A percentile compares a stretch with the other conserved stretches of the same genome.
phyloP scores from a whole-genome alignment of 2,329 filamentous ascomycete species.

The Epichloe coenophiala region DNA sequence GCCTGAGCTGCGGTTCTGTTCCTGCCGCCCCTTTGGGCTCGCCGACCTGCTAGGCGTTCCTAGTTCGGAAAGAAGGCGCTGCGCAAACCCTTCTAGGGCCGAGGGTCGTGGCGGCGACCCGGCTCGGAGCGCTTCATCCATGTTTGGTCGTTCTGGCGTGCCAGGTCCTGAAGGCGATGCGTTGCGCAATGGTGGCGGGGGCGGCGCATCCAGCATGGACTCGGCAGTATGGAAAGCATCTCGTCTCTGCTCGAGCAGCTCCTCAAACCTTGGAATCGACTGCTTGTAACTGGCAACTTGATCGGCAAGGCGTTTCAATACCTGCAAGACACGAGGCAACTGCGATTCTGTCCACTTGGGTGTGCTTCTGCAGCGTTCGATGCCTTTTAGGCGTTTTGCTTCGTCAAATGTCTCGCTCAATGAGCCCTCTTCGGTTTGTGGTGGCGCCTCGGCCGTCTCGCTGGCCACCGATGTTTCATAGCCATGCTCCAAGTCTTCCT shows the following conservation, averaged over 20 bases:
- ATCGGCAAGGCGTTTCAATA: conserved; percentile 46
- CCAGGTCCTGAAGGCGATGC: conserved; percentile 18
- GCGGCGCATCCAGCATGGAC: conserved; percentile 26
- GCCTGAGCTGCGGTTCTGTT: conserved; percentile 21
- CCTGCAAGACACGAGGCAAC: conserved; percentile 38
- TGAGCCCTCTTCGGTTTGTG: background rate
- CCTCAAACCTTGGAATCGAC: conserved; percentile 58
- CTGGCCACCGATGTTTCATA: conserved; percentile 6
- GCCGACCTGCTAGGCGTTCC: conserved; percentile 37
- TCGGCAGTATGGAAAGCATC: conserved; percentile 51
- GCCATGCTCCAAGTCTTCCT: conserved; percentile 14
- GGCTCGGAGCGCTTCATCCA: conserved; percentile 30
- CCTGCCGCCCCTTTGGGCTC: conserved; percentile 37
- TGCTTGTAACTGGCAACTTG: conserved; percentile 49
- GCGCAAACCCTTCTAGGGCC: conserved; percentile 46
- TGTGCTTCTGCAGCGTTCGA: conserved; percentile 37
- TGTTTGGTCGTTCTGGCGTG: conserved; percentile 28
- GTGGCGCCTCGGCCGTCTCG: background rate
- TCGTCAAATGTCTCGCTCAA: conserved; percentile 10
- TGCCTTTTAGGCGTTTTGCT: conserved; percentile 26
- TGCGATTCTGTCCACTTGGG: conserved; percentile 39
- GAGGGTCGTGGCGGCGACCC: conserved; percentile 40
- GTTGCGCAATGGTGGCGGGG: conserved; percentile 10
- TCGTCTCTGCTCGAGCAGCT: conserved; percentile 51
- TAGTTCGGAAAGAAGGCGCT: conserved; percentile 47